Base-by-base conservation (phyloP, 257 asterid genomes). In the Fraxinus quadrangulata region DNA sequence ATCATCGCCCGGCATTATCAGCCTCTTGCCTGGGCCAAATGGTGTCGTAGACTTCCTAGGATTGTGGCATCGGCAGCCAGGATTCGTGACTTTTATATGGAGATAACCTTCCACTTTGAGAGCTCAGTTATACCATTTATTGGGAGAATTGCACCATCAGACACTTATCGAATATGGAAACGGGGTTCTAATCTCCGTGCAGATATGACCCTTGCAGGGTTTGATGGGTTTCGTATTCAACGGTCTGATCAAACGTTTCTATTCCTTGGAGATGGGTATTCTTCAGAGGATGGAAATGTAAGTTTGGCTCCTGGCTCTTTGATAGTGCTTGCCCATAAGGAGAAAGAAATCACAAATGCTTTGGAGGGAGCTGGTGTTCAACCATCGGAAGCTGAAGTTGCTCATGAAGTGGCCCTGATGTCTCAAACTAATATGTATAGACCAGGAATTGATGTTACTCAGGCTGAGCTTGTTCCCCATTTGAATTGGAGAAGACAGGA, bases 11-110 rank as follows among this genome's bases (percentile, higher is more conserved):
- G 97, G 68, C 95, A 96, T 77, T 96, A 96, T 81, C 99, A 96
- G 88, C 97, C 99, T 47, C 98, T 96, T 84, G 99, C 98, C 21
- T 96, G 99, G 99, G 99, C 98, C 8, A 96, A 96, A 80, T 96
- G 99, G 99, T 96, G 99, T 79, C 94, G 99, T 16, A 87, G 99
- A 84, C 98, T 96, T 81, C 99, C 99, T n/a, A 90, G 99, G 85
- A 90, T 96, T 76, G 92, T 96, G 71, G 98, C 97, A 67, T 96
- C 99, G 2, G 86, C 95, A 1, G 34, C 90, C 54, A 88, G 99
- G 74, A 96, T 96, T 24, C 97, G 97, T 81, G 98, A 96, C 79
- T 96, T 96, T 80, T 96, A 96, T 80, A 96, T 96, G 99, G 99
- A 96, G 93, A 93, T 96, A 75, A 90, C 92, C 74, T 96, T 96